phyloP scores from a whole-genome alignment of 305 asterid species.

The Nicotiana rustica region DNA sequence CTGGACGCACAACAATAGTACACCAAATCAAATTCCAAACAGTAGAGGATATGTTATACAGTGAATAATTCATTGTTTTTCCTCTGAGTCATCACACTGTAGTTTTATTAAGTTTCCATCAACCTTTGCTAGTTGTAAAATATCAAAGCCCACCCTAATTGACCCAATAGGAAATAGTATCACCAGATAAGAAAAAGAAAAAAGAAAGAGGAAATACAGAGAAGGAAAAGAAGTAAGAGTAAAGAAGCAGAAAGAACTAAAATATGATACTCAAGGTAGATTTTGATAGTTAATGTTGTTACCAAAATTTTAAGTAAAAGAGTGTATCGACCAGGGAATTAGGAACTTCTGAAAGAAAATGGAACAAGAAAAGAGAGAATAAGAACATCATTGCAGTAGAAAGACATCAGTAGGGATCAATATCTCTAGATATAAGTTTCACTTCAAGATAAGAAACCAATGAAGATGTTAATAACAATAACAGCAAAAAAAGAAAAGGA shows the following conservation, averaged over 20 bases:
- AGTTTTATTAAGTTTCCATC: constrained; percentile 16
- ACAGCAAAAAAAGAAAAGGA: neutral
- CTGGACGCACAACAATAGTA: constrained; percentile 36
- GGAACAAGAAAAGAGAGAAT: constrained; percentile 9
- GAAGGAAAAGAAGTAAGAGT: constrained; percentile 9
- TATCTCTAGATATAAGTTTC: constrained; percentile 6
- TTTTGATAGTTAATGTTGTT: neutral
- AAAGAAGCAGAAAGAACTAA: constrained; percentile 11
- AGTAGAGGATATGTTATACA: neutral
- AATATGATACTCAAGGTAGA: neutral
- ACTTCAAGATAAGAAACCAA: neutral
- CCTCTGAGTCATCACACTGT: neutral
- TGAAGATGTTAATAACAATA: neutral
- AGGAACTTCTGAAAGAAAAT: neutral
- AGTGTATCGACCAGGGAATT: neutral
- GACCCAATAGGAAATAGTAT: constrained; percentile 19
- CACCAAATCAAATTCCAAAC: constrained; percentile 26
- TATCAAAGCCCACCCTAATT: neutral
- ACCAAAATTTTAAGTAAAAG: neutral
- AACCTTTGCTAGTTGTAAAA: neutral
- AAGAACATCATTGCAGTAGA: constrained; percentile 9
- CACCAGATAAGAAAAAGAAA: neutral
- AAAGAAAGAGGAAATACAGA: neutral
- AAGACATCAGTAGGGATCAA: neutral
- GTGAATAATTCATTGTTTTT: neutral